These are phyloP conservation scores for Volutella citrinella DNA, from an alignment of 2,329 filamentous ascomycete genomes.

Conservation along the genomic window DNA sequence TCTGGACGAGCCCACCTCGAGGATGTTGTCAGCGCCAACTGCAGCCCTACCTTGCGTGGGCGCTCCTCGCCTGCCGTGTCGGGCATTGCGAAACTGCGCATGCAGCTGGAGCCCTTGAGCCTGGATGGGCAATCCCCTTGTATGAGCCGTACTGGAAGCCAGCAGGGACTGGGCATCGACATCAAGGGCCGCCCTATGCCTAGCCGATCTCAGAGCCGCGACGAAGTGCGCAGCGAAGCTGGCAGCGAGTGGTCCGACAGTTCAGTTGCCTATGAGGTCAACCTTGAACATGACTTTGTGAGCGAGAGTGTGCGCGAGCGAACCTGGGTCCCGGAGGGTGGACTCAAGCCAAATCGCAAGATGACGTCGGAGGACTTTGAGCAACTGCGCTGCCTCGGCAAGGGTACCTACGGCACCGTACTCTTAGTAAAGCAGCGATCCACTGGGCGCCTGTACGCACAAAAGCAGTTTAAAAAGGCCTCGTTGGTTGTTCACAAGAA, in stretches of 20 bases:
- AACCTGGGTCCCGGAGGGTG: constrained; percentile 48
- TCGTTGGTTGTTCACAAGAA: constrained; percentile 94
- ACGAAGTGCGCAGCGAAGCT: constrained; percentile 50
- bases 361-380: constrained; percentile 93
- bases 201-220: constrained; percentile 52
- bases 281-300: constrained; percentile 79
- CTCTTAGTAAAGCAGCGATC: constrained; percentile 84
- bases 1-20: constrained; percentile 44
- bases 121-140: constrained; percentile 58
- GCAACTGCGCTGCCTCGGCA: constrained; percentile 85
- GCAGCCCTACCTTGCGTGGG: constrained; percentile 58
- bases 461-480: constrained; percentile 98
- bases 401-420: constrained; percentile 94
- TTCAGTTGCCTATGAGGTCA: constrained; percentile 78
- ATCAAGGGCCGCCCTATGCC: too few species aligned
- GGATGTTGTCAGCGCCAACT: constrained; percentile 61
- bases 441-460: constrained; percentile 88
- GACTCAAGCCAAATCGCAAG: constrained; percentile 63
- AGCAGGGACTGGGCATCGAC: constrained; percentile 21
- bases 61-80: constrained; percentile 54
- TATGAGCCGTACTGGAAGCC: constrained; percentile 51
- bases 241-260: constrained; percentile 63
- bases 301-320: constrained; percentile 58
- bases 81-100: constrained; percentile 79
- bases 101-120: constrained; percentile 76